phyloP scores from a whole-genome alignment of 1,139 yeast genomes.

The Spencermartinsiella ligniputridi region DNA sequence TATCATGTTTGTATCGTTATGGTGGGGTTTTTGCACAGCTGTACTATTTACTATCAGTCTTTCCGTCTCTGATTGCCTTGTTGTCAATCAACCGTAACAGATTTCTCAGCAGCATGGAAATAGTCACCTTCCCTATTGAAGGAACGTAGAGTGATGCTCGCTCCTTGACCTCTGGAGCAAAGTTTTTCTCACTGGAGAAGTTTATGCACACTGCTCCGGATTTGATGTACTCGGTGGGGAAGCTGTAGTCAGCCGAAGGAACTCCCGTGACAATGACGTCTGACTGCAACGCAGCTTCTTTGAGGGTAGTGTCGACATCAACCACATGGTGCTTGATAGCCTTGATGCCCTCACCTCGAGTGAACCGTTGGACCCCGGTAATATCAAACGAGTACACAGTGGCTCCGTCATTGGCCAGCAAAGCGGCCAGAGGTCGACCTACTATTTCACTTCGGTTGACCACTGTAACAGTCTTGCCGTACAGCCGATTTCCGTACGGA shows the following conservation, averaged over 20 bases:
- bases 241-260: conserved; percentile 75
- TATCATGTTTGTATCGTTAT: too few species aligned
- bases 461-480: conserved; percentile 85
- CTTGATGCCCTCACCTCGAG: conserved; percentile 88
- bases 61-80: conserved; percentile 27
- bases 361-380: conserved; percentile 81
- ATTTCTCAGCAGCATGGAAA: conserved; percentile 87
- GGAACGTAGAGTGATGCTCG: conserved; percentile 92
- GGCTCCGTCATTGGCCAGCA: conserved; percentile 96
- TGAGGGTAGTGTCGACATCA: conserved; percentile 52
- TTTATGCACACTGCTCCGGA: conserved; percentile 90
- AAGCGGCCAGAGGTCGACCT: conserved; percentile 94
- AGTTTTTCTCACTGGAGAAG: conserved; percentile 85
- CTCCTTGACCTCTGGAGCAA: conserved; percentile 69
- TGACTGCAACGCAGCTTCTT: conserved; percentile 65
- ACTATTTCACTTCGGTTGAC: conserved; percentile 95
- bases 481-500: conserved; percentile 84
- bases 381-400: conserved; percentile 89
- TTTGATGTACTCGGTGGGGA: conserved; percentile 72
- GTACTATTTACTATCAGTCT: neutral
- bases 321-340: conserved; percentile 79
- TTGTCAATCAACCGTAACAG: conserved; percentile 75
- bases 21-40: neutral
- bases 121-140: conserved; percentile 92
- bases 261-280: conserved; percentile 97